These are phyloP conservation scores for Dalbergia oliveri DNA, from an alignment of 306 rosid genomes.

Conservation along the genomic window DNA sequence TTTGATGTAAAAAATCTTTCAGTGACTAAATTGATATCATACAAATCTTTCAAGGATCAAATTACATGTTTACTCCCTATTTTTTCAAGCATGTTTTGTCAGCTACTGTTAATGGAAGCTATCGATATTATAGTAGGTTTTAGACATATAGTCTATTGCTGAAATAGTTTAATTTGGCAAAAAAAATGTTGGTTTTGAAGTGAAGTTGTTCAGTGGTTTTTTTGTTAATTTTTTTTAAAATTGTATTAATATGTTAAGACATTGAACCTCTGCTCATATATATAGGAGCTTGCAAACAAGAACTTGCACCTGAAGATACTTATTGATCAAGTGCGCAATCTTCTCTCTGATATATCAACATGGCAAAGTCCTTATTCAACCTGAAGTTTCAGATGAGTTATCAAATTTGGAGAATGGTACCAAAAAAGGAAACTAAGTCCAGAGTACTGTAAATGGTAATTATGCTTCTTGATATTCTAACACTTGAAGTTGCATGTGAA, in stretches of 20 bases:
- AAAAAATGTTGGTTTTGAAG: not conserved
- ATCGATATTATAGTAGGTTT: not conserved
- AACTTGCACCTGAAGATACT: constrained; percentile 77
- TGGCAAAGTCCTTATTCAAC: constrained; percentile 94
- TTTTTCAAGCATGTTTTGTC: constrained; percentile 13
- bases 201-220: constrained; percentile 36
- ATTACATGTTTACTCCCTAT: not conserved
- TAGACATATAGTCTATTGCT: constrained; percentile 13
- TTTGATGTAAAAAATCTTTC: too few species aligned
- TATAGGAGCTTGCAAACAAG: constrained; percentile 84
- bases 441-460: constrained; percentile 35
- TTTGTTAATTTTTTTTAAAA: not conserved
- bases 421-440: constrained; percentile 1
- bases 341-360: constrained; percentile 83
- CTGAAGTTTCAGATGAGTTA: constrained; percentile 45
- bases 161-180: constrained; percentile 11
- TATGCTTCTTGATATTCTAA: constrained; percentile 29
- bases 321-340: constrained; percentile 85
- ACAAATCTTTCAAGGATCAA: too few species aligned
- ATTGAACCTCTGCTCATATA: constrained; percentile 29
- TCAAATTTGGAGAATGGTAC: constrained; percentile 32
- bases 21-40: too few species aligned
- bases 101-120: constrained; percentile 22
- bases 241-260: constrained; percentile 5
- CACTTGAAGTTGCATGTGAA: constrained; percentile 26